Conservation (phyloP, 164 flowering plant genomes). For the Liquidambar formosana region DNA sequence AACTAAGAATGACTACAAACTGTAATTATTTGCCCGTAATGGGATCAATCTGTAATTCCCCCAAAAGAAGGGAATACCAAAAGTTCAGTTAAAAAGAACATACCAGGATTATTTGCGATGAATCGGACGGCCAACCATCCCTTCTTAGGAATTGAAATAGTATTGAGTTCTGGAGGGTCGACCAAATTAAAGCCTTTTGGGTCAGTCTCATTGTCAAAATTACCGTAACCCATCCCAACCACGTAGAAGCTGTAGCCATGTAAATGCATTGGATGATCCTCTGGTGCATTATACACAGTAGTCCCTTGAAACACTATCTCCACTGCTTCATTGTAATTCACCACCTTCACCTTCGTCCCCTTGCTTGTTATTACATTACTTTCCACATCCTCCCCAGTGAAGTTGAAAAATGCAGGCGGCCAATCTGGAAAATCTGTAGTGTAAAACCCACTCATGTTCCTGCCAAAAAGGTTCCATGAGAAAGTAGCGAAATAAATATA, state of each 20-base stretch:
- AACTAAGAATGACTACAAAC: too few species aligned
- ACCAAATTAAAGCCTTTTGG: slow-evolving; percentile 18
- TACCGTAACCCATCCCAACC: slow-evolving; percentile 22
- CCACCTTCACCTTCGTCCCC: slow-evolving; percentile 9
- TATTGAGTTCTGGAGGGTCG: slow-evolving; percentile 25
- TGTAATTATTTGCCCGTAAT: too few species aligned
- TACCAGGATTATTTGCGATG: slow-evolving; percentile 25
- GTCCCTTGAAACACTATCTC: too few species aligned
- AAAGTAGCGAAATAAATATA: neutral
- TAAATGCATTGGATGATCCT: slow-evolving; percentile 26
- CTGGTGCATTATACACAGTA: neutral
- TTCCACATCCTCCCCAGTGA: slow-evolving; percentile 2
- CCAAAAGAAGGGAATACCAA: too few species aligned
- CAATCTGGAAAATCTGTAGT: slow-evolving; percentile 7
- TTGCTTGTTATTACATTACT: neutral
- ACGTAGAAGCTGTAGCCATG: too few species aligned
- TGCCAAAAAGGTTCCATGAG: neutral
- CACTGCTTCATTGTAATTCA: too few species aligned
- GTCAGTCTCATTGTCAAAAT: slow-evolving; percentile 11
- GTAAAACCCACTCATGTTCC: slow-evolving; percentile 5
- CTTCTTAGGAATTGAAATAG: too few species aligned
- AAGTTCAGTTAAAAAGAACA: too few species aligned
- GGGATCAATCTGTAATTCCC: too few species aligned
- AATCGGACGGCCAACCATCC: too few species aligned
- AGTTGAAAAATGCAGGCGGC: slow-evolving; percentile 11